Base-by-base conservation (phyloP, 2,329 filamentous ascomycete genomes). In the Neofusicoccum ribis region DNA sequence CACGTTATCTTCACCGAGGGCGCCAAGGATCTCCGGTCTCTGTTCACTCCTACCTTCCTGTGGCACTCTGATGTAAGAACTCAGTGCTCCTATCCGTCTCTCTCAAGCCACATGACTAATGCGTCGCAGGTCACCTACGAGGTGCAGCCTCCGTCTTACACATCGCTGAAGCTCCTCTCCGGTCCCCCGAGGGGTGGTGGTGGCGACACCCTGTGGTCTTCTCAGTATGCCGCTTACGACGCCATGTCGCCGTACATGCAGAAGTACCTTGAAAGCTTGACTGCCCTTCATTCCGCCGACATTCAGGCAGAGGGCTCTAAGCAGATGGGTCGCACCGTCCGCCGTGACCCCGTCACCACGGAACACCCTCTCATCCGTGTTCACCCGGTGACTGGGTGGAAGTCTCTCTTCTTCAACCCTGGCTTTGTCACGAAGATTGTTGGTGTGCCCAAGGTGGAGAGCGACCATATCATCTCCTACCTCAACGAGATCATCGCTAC, bases 341-440 rank as follows among this genome's bases (percentile, higher is more conserved):
- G 83, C 31, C 81, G 83, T 11, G 82, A 83, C 4, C 82, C 85
- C 3, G 77, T 87, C 37, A 80, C 79, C 7, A 86, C 84, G 0
- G 79, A 82, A 58, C 85, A 88, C 69, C 86, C 86, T 1, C 76
- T 88, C 1, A 76, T 88, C 49, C 82, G 86, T 20, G 86, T 84
- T 0, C 82, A 89, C 70, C 85, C 86, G 0, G 85, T 88, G 6
- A 88, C 86, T 0, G 85, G 85, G 9, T 88, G 85, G 85, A 88
- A 88, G 73, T 80, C 79, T 7, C 76, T 88, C 1, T 88, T 86
- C 74, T 85, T 85, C 73, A 86, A 86, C 70, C 84, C 84, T 0
- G 84, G 84, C 0, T 87, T 87, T 69, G 83, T 86, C 5, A 85
- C 81, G 8, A 82, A 82, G 67, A 86, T 87, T 56, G 80, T 85